Conservation (phyloP, 768 basidiomycete species). For the Candolleomyces aberdarensis region DNA sequence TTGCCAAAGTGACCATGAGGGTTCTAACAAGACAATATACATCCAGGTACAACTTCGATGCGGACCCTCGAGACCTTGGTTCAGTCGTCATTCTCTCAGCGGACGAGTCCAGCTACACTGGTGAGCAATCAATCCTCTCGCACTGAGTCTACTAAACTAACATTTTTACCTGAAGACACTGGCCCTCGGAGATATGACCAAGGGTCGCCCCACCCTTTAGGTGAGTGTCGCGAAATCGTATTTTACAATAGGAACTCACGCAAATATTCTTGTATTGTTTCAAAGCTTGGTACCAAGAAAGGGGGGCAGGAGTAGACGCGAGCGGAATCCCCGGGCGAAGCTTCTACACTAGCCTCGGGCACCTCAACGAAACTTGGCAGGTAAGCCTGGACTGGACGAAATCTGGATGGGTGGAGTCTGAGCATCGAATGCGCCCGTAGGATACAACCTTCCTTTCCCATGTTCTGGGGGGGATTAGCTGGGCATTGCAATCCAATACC, state of each 20-base stretch:
- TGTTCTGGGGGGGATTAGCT: slow-evolving; percentile 70
- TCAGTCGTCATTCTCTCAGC: slow-evolving; percentile 62
- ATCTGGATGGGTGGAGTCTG: neutral
- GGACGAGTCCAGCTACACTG: slow-evolving; percentile 60
- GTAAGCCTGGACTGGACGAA: slow-evolving; percentile 33
- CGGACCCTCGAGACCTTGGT: slow-evolving; percentile 63
- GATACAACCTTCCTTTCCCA: slow-evolving; percentile 69
- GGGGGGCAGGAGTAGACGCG: slow-evolving; percentile 59
- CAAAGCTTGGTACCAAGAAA: slow-evolving; percentile 82
- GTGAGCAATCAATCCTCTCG: slow-evolving; percentile 26
- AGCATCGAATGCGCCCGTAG: slow-evolving; percentile 29
- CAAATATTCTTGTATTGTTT: neutral
- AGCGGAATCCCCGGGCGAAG: slow-evolving; percentile 61
- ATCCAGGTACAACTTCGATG: slow-evolving; percentile 66
- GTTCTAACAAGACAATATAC: neutral
- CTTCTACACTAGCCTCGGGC: slow-evolving; percentile 83
- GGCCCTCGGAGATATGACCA: slow-evolving; percentile 54
- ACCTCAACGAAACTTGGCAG: slow-evolving; percentile 76
- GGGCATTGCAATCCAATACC: slow-evolving; percentile 69
- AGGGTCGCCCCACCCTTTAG: slow-evolving; percentile 76
- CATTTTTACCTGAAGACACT: slow-evolving; percentile 30
- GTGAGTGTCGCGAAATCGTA: slow-evolving; percentile 30
- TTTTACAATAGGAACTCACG: neutral
- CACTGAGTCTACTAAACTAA: neutral
- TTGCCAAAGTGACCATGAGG: neutral